A percentile compares a stretch with the other conserved stretches of the same genome.
Evolutionary conservation across 345 rosid species (phyloP).

Genomic region (Cardamine resedifolia): DNA sequence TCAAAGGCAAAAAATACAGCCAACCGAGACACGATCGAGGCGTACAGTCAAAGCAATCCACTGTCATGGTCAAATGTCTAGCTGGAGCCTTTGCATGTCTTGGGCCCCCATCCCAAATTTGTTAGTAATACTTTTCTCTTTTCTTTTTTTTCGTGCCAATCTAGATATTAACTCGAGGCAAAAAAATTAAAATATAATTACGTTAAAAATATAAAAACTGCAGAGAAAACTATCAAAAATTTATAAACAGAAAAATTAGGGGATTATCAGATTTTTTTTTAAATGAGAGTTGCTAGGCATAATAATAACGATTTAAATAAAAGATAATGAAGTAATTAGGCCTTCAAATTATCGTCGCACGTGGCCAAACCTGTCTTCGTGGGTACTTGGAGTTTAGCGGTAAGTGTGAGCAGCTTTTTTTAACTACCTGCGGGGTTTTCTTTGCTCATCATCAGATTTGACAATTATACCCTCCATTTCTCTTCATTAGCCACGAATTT

Average conservation of each 20-base stretch:
- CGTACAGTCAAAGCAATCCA: slow-evolving; percentile 44
- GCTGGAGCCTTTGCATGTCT: slow-evolving; percentile 45
- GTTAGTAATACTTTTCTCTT: not conserved
- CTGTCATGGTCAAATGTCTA: slow-evolving; percentile 49
- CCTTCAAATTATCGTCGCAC: slow-evolving; percentile 17
- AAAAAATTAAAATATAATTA: not conserved
- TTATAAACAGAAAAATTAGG: not conserved
- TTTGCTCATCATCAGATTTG: not conserved
- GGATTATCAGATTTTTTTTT: not conserved
- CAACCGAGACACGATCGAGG: slow-evolving; percentile 32
- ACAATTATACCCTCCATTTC: not conserved
- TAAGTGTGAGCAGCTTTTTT: slow-evolving; percentile 4
- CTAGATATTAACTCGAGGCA: not conserved
- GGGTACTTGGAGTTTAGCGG: not conserved
- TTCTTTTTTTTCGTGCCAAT: not conserved
- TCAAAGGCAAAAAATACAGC: slow-evolving; percentile 28
- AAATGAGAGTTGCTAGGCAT: not conserved
- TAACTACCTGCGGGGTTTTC: not conserved
- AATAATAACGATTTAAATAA: not conserved
- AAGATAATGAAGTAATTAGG: slow-evolving; percentile 1
- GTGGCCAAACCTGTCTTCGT: slow-evolving; percentile 14
- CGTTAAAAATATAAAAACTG: not conserved
- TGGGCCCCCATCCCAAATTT: slow-evolving; percentile 23
- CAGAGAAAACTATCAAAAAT: not conserved
- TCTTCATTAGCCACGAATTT: too few relatives aligned